These are phyloP conservation scores for Lomentospora prolificans DNA, from an alignment of 2,329 filamentous ascomycete species.

Conservation along the genomic window DNA sequence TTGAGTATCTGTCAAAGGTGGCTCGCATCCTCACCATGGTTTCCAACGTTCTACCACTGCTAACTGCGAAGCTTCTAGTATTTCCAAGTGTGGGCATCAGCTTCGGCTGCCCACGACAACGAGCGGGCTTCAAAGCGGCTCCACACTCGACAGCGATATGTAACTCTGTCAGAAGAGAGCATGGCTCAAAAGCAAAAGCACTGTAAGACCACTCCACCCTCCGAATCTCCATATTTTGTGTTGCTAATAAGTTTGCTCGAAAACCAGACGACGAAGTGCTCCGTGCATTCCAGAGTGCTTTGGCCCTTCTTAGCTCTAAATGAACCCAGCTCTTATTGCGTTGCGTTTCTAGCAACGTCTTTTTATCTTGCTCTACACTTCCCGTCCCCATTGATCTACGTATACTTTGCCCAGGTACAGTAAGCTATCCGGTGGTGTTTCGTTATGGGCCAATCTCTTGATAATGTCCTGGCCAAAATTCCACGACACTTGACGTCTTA, in stretches of 20 bases:
- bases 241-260: neutral
- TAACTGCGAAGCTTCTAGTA: conserved; percentile 41
- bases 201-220: conserved; percentile 44
- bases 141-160: conserved; percentile 67
- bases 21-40: conserved; percentile 7
- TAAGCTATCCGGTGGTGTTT: too few species aligned
- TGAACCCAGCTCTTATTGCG: too few species aligned
- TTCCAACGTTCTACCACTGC: neutral
- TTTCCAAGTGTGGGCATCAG: conserved; percentile 69
- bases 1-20: conserved; percentile 57
- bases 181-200: conserved; percentile 69
- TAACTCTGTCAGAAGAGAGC: conserved; percentile 61
- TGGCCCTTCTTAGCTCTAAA: conserved; percentile 38
- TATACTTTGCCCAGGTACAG: too few species aligned
- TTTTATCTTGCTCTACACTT: too few species aligned
- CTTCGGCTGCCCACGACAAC: conserved; percentile 62
- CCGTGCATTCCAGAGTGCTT: conserved; percentile 51
- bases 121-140: conserved; percentile 70
- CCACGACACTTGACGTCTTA: too few species aligned
- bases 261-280: conserved; percentile 37
- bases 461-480: too few species aligned
- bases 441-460: too few species aligned
- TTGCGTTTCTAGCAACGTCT: too few species aligned
- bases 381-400: too few species aligned
- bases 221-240: neutral